Evolutionary conservation across 345 rosid species (phyloP).

Genomic region (Bruguiera gymnorhiza): DNA sequence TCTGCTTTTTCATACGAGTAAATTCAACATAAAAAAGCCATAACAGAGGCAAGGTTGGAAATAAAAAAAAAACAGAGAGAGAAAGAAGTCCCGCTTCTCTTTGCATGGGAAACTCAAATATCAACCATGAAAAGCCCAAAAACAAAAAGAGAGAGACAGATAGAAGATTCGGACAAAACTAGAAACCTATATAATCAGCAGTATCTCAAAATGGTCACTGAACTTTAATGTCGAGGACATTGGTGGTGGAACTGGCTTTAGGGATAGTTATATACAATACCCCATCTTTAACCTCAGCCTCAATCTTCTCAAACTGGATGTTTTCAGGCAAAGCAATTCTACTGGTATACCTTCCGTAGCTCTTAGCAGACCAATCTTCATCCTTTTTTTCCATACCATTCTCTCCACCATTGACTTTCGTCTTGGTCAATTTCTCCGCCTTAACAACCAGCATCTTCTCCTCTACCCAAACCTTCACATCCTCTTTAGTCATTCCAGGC

Average conservation of each 20-base stretch:
- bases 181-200: background rate
- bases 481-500: constrained; percentile 68
- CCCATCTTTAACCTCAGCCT: constrained; percentile 63
- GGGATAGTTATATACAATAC: constrained; percentile 54
- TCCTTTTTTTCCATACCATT: constrained; percentile 19
- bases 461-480: constrained; percentile 63
- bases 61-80: too few species aligned
- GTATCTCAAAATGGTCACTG: background rate
- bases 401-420: constrained; percentile 11
- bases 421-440: constrained; percentile 43
- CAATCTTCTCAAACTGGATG: constrained; percentile 51
- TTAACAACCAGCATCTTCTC: constrained; percentile 55
- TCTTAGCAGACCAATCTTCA: constrained; percentile 51
- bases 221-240: constrained; percentile 30
- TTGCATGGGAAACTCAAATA: background rate
- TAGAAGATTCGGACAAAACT: background rate
- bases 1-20: background rate
- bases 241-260: constrained; percentile 26
- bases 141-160: background rate
- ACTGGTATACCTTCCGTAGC: constrained; percentile 51
- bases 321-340: constrained; percentile 68
- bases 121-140: background rate
- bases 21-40: background rate
- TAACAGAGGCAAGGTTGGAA: background rate
- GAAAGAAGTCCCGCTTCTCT: background rate